phyloP scores from a whole-genome alignment of 1,139 yeast genomes.

The Yamadazyma epiphylla region DNA sequence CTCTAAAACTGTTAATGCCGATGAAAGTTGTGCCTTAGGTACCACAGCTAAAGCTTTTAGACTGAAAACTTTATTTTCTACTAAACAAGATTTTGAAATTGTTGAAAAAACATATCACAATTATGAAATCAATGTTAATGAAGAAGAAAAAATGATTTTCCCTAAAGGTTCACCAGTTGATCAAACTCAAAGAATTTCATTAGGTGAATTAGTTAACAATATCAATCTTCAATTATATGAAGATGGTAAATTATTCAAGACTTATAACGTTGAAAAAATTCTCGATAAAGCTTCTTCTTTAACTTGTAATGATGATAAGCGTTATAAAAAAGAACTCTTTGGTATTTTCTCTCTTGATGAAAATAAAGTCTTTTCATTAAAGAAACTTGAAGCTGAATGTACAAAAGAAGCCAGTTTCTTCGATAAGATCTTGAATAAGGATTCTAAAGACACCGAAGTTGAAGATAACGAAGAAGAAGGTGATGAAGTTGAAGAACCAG shows the following conservation, averaged over 20 bases:
- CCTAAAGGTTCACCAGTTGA: slow-evolving; percentile 36
- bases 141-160: slow-evolving; percentile 34
- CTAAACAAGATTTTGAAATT: slow-evolving; percentile 58
- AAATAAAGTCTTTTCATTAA: slow-evolving; percentile 48
- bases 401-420: slow-evolving; percentile 21
- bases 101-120: slow-evolving; percentile 51
- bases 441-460: slow-evolving; percentile 12
- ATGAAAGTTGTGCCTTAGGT: slow-evolving; percentile 91
- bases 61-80: slow-evolving; percentile 42
- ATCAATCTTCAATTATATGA: slow-evolving; percentile 50
- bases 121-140: slow-evolving; percentile 36
- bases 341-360: slow-evolving; percentile 46
- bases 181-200: slow-evolving; percentile 22
- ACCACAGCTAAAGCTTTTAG: slow-evolving; percentile 76
- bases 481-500: slow-evolving; percentile 8
- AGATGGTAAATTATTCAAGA: slow-evolving; percentile 45
- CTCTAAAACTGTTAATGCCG: slow-evolving; percentile 91
- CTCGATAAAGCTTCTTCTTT: slow-evolving; percentile 39
- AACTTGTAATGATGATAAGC: slow-evolving; percentile 37
- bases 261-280: slow-evolving; percentile 28
- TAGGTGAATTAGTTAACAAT: slow-evolving; percentile 29
- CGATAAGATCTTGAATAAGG: slow-evolving; percentile 24
- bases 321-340: slow-evolving; percentile 21
- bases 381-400: slow-evolving; percentile 41
- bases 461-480: slow-evolving; percentile 12